Evolutionary conservation across 805 yeast genomes (phyloP), one percentile per base, ranked within the genome.

Genomic region (Saccharomycopsis sp.): DNA sequence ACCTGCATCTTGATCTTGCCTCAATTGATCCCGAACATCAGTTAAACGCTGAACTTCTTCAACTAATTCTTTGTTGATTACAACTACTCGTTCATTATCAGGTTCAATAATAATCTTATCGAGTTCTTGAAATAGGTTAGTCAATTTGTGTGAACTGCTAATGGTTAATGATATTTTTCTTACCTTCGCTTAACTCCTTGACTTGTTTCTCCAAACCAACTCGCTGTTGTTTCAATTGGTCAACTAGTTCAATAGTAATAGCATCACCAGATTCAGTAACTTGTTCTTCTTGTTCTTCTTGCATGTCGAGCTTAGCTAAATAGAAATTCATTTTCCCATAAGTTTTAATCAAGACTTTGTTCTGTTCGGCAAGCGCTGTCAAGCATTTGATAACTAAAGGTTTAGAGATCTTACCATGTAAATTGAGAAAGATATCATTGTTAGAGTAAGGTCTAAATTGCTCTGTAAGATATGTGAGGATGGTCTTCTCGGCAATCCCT

Each of bases 401-500:
- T 43, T 69, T 73, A 3, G 57, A 50, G 1, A 70, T 47, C 31
- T 59, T 60, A 31, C 65, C 69, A 41, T 72, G 75, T 28, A 74
- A 49, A 41, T 74, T 74, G 38, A 64, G 62, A 2, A 68, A 54
- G 7, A 74, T 61, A 54, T 74, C 79, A 39, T 67, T 65, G 6
- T 66, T 57, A 1, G 72, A 70, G 52, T 68, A 74, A 2, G 79
- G 79, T 19, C 74, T 58, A 50, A 68, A 70, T 50, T 72, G 75
- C 2, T 59, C 57, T 20, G 56, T 61, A 41, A 74, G 51, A 45
- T 74, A 74, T 3, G 60, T 52, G 33, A 58, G 53, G 21, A 71
- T 62, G 20, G 59, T 39, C 4, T 52, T 52, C 31, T 67, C 68
- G 16, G 69, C 66, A n/a, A 6, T 27, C 9, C 28, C 19, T 3